These are phyloP conservation scores for Quercus lobata DNA, from an alignment of 331 rosid genomes.

Conservation along the genomic window DNA sequence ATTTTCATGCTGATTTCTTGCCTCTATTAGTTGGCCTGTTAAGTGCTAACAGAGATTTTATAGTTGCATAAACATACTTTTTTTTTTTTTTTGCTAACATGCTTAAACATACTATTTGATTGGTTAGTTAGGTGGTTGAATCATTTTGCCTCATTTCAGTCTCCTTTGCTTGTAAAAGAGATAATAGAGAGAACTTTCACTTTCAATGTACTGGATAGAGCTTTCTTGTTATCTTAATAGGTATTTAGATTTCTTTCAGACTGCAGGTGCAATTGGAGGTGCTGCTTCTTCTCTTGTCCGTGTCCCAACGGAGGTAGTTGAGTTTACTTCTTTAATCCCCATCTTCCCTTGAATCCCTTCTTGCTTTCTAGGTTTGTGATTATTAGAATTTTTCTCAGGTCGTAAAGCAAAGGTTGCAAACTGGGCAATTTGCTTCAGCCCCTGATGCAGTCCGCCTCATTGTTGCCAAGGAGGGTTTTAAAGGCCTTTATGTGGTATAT, in stretches of 20 bases:
- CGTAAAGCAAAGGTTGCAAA: slow-evolving; percentile 58
- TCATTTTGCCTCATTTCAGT: too few species aligned
- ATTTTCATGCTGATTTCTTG: too few species aligned
- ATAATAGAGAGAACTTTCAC: too few species aligned
- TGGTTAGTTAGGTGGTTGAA: too few species aligned
- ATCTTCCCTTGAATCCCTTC: background rate
- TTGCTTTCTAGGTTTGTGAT: slow-evolving; percentile 15
- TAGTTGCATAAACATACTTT: too few species aligned
- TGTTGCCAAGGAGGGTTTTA: slow-evolving; percentile 35
- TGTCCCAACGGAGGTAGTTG: slow-evolving; percentile 75
- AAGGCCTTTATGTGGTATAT: slow-evolving; percentile 69
- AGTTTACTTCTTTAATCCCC: slow-evolving; percentile 5
- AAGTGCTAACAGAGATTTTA: too few species aligned
- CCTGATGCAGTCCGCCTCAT: slow-evolving; percentile 31
- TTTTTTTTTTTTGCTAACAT: too few species aligned
- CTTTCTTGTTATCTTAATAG: slow-evolving; percentile 21
- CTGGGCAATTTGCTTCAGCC: slow-evolving; percentile 35
- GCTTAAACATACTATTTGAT: too few species aligned
- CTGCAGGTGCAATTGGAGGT: slow-evolving; percentile 81
- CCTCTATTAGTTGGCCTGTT: too few species aligned
- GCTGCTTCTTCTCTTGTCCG: slow-evolving; percentile 72
- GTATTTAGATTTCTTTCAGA: slow-evolving; percentile 45
- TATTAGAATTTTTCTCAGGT: slow-evolving; percentile 39
- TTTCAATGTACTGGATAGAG: too few species aligned
- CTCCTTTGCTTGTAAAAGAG: too few species aligned